These are phyloP conservation scores for Microthlaspi erraticum DNA, from an alignment of 345 rosid genomes.

Conservation along the genomic window DNA sequence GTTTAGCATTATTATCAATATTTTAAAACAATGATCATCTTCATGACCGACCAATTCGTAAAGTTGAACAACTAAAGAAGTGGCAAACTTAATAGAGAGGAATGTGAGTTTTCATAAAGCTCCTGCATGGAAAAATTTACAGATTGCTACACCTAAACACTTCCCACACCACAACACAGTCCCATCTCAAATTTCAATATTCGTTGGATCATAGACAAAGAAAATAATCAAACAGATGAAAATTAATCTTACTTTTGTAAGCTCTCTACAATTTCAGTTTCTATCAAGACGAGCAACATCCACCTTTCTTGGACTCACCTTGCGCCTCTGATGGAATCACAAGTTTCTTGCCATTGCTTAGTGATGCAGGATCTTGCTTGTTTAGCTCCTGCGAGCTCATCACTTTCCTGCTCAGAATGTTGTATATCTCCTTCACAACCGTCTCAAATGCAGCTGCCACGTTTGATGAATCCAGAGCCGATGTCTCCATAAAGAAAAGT, in stretches of 20 bases:
- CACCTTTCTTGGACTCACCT: constrained; percentile 51
- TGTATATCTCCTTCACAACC: constrained; percentile 90
- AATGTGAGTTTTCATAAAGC: constrained; percentile 29
- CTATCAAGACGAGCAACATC: constrained; percentile 67
- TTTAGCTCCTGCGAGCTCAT: constrained; percentile 75
- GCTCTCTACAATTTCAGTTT: constrained; percentile 35
- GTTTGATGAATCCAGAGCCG: constrained; percentile 93
- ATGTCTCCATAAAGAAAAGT: constrained; percentile 93
- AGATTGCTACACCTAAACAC: constrained; percentile 46
- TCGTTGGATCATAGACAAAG: constrained; percentile 33
- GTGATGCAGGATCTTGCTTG: constrained; percentile 63
- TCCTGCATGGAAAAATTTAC: constrained; percentile 42
- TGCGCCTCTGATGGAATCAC: constrained; percentile 54
- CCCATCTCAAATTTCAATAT: constrained; percentile 32
- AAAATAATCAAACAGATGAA: constrained; percentile 35
- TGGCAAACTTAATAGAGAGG: constrained; percentile 30
- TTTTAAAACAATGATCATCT: background rate
- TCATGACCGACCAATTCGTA: constrained; percentile 3
- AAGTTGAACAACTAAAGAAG: background rate
- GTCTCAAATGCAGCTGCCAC: constrained; percentile 91
- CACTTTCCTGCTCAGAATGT: constrained; percentile 87
- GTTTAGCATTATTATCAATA: background rate
- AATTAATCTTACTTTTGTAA: constrained; percentile 20
- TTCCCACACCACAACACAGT: constrained; percentile 37
- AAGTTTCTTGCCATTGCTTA: constrained; percentile 74